phyloP scores from a whole-genome alignment of 371 early-diverging fungal genomes.

The Entomophthora muscae region DNA sequence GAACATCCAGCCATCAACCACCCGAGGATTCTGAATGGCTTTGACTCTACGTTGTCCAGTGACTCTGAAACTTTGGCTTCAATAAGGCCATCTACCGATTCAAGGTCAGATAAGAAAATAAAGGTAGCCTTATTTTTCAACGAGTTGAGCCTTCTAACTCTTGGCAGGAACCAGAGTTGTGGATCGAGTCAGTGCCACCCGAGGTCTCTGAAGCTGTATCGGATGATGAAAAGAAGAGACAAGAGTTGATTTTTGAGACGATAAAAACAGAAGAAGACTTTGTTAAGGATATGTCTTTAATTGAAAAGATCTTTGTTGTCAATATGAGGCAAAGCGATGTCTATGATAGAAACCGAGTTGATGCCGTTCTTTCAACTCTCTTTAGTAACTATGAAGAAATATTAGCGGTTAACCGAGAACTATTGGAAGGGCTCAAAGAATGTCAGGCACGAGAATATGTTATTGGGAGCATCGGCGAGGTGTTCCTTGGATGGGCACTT shows the following conservation, averaged over 20 bases:
- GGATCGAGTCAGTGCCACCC: slow-evolving; percentile 40
- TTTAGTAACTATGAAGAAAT: slow-evolving; percentile 71
- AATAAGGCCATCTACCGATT: neutral
- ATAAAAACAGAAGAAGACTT: slow-evolving; percentile 79
- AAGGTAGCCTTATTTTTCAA: no score
- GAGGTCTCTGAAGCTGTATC: slow-evolving; percentile 50
- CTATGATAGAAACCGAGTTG: slow-evolving; percentile 2
- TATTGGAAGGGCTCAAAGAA: slow-evolving; percentile 38
- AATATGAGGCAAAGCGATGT: neutral
- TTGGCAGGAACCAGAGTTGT: slow-evolving; percentile 18
- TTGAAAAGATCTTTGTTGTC: slow-evolving; percentile 18
- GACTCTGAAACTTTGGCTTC: no score
- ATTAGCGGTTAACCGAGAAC: slow-evolving; percentile 37
- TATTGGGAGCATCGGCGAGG: slow-evolving; percentile 67
- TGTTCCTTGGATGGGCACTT: slow-evolving; percentile 49
- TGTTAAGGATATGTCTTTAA: slow-evolving; percentile 56
- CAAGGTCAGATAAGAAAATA: neutral
- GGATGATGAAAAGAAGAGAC: slow-evolving; percentile 56
- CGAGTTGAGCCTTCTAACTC: neutral
- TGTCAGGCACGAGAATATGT: slow-evolving; percentile 50
- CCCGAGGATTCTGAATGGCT: neutral
- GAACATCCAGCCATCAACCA: neutral
- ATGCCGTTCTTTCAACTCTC: neutral
- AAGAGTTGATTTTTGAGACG: slow-evolving; percentile 81
- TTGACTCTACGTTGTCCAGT: neutral